Percentiles rank a stretch among this genome's conserved stretches.
These are phyloP conservation scores for Phycomyces blakesleeanus DNA, from an alignment of 192 early-diverging fungal genomes.

Conservation along the genomic window DNA sequence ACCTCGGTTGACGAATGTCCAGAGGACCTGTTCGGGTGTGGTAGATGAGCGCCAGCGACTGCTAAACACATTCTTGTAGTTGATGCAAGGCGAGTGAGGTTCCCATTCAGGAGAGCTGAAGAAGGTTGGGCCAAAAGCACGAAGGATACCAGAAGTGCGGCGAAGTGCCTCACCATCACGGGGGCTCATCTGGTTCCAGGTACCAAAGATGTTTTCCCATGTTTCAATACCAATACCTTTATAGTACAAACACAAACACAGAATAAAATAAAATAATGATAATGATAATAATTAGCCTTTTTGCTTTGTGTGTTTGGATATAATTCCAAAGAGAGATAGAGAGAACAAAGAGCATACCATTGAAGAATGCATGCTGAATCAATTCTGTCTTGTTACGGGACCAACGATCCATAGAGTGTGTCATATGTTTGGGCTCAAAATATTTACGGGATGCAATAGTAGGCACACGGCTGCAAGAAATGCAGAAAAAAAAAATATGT, in stretches of 20 bases:
- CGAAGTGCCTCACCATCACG: conserved; percentile 21
- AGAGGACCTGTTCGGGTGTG: conserved; percentile 4
- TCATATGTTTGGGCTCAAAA: conserved; percentile 18
- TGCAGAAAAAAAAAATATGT: not conserved
- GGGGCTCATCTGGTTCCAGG: conserved; percentile 20
- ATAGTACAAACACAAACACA: not conserved
- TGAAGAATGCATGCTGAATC: conserved; percentile 23
- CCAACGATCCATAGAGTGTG: conserved; percentile 17
- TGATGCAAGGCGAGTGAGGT: conserved; percentile 20
- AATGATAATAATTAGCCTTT: not conserved
- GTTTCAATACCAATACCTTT: conserved; percentile 24
- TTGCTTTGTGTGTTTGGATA: no score
- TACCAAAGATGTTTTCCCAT: conserved; percentile 30
- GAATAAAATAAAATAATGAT: not conserved
- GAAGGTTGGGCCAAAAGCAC: conserved; percentile 19
- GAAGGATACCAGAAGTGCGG: conserved; percentile 15
- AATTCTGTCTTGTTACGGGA: conserved; percentile 19
- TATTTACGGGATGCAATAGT: conserved; percentile 18
- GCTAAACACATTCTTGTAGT: conserved; percentile 15
- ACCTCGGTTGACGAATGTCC: conserved; percentile 22
- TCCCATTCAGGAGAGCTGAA: conserved; percentile 21
- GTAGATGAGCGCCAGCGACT: conserved; percentile 2
- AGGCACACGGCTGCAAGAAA: conserved; percentile 9
- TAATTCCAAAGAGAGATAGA: not conserved
- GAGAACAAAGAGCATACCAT: conserved; percentile 3